phyloP scores from a whole-genome alignment of 2,329 filamentous ascomycete species.

The Penicillium brevicompactum region DNA sequence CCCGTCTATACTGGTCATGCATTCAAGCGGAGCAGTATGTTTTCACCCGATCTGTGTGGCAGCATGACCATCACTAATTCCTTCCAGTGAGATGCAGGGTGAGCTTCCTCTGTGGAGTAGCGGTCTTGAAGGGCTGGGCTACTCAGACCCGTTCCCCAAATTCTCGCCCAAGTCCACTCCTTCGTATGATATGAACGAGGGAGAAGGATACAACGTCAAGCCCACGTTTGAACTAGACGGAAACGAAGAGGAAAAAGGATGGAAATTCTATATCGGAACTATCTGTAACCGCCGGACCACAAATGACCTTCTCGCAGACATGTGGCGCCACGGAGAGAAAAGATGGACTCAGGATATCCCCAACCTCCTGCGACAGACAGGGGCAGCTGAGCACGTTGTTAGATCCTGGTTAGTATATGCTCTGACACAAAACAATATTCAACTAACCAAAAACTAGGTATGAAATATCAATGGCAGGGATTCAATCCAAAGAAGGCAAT shows the following conservation, averaged over 20 bases:
- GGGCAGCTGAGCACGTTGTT: constrained; percentile 18
- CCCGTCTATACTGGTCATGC: constrained; percentile 29
- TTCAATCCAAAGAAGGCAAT: constrained; percentile 9
- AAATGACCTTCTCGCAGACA: constrained; percentile 25
- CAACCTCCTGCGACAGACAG: constrained; percentile 13
- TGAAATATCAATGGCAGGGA: constrained; percentile 14
- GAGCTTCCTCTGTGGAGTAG: constrained; percentile 27
- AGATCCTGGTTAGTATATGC: constrained; percentile 18
- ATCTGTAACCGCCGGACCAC: constrained; percentile 27
- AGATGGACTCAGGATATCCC: constrained; percentile 22
- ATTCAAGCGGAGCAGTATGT: constrained; percentile 29
- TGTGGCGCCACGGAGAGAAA: constrained; percentile 24
- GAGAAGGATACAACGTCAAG: constrained; percentile 1
- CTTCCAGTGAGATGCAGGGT: constrained; percentile 24
- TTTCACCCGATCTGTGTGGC: neutral
- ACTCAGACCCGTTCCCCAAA: constrained; percentile 24
- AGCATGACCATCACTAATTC: neutral
- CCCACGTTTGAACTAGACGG: constrained; percentile 7
- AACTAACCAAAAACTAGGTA: constrained; percentile 15
- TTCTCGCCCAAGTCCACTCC: constrained; percentile 11
- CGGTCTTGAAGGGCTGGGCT: constrained; percentile 22
- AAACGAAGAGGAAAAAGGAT: constrained; percentile 25
- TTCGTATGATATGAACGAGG: constrained; percentile 17
- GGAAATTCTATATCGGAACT: constrained; percentile 26
- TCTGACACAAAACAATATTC: neutral